These are phyloP conservation scores for Alternaria arbusti DNA, from an alignment of 2,329 filamentous ascomycete species.

Conservation along the genomic window DNA sequence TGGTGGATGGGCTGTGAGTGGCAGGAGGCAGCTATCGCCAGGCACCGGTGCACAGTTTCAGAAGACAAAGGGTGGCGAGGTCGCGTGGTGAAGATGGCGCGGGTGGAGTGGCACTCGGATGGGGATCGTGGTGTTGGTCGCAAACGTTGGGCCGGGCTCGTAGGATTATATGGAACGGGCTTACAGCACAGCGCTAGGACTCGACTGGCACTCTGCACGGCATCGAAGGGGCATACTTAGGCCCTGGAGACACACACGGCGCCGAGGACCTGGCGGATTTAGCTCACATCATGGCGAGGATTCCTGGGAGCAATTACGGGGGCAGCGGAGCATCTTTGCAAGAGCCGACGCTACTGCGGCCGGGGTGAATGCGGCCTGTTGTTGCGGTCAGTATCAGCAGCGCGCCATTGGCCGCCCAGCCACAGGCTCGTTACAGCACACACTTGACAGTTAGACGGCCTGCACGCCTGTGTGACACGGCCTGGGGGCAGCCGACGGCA, in stretches of 20 bases:
- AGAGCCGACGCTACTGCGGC: constrained; percentile 19
- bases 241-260: constrained; percentile 10
- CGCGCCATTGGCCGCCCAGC: constrained; percentile 18
- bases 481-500: neutral
- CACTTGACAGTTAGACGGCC: constrained; percentile 15
- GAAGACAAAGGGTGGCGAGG: constrained; percentile 23
- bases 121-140: constrained; percentile 16
- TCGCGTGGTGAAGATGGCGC: constrained; percentile 23
- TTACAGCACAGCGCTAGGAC: constrained; percentile 15
- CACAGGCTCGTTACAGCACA: constrained; percentile 4
- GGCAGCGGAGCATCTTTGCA: constrained; percentile 20
- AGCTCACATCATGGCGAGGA: constrained; percentile 21
- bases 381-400: constrained; percentile 23
- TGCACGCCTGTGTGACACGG: constrained; percentile 5
- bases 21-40: constrained; percentile 23
- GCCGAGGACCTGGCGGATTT: constrained; percentile 31
- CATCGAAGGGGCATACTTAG: constrained; percentile 4
- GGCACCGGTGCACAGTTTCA: constrained; percentile 30
- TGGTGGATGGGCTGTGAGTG: constrained; percentile 30
- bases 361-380: constrained; percentile 10
- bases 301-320: constrained; percentile 26
- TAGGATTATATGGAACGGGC: constrained; percentile 24
- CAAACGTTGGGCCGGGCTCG: constrained; percentile 24
- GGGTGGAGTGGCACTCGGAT: constrained; percentile 14
- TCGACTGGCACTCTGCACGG: constrained; percentile 10